Evolutionary conservation across 179 eudicot genomes (phyloP), one percentile per base, ranked within the genome.

Genomic region (Beta corolliflora): DNA sequence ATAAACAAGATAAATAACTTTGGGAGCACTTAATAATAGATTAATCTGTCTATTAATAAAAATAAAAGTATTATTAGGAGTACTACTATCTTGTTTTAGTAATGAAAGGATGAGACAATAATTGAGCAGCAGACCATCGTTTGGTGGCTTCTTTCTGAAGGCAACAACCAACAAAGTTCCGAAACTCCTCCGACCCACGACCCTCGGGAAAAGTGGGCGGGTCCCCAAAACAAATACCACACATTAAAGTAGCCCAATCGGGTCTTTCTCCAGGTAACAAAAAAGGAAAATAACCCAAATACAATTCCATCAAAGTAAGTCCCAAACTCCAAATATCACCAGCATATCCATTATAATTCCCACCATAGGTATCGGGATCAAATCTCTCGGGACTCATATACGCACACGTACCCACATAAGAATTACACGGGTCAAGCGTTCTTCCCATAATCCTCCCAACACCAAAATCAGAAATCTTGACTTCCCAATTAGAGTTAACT

Each of bases 311-410:
- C 56, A 94, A 44, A 0, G 98, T 94, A 59, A 94, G 75, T 0
- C 97, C 98, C 70, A 94, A 71, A 82, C 98, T 93, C 98, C 98
- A 94, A 4, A 94, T 91, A 82, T 94, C 98, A 5, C 83, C 97
- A 0, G 98, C 94, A 63, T 94, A 94, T 9, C 96, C 98, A 59
- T 94, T 88, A 66, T 93, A 94, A 44, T 89, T 89, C n/a, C 83
- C 86, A 0, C 98, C 98, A 69, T 93, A 90, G 0, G 92, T 91
- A 18, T 94, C 98, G 74, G 98, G 98, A 81, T 94, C 97, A 48
- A 94, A 94, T 52, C 98, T 71, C 54, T 94, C 98, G 6, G 98
- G 98, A 14, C 98, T 94, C 98, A 94, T 92, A 77, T 94, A 94
- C 2, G 98, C 98, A 63, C 96, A 93, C 9, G 98, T 94, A 9